Evolutionary conservation across 148 eudicot species (phyloP).

Genomic region (Vaccinium myrtillus): DNA sequence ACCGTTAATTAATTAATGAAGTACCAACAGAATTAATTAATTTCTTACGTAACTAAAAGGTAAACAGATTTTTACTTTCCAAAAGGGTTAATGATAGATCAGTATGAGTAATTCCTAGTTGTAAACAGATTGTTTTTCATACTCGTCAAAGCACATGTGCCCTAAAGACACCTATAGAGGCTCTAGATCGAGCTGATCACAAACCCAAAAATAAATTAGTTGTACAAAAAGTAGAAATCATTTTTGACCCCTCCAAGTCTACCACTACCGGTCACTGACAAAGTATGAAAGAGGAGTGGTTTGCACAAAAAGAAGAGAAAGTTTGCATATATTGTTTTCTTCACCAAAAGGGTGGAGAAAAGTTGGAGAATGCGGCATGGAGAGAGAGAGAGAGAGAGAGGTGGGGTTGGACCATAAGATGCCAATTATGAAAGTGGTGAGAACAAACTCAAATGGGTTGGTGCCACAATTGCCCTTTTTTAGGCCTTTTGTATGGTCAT

Average conservation of each 20-base stretch:
- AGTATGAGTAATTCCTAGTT: conserved; percentile 9
- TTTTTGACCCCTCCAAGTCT: conserved; percentile 17
- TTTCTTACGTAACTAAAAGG: too few species aligned
- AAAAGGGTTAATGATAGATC: background rate
- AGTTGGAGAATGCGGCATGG: background rate
- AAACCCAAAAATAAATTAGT: background rate
- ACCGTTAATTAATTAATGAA: background rate
- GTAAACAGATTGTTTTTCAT: background rate
- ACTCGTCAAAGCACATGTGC: conserved; percentile 2
- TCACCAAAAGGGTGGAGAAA: conserved; percentile 14
- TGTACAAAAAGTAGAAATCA: conserved; percentile 2
- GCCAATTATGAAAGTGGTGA: conserved; percentile 39
- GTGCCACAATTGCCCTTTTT: conserved; percentile 17
- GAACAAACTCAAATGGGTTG: conserved; percentile 37
- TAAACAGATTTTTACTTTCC: too few species aligned
- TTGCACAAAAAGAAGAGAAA: conserved; percentile 18
- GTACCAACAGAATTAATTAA: background rate
- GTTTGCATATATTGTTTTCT: conserved; percentile 16
- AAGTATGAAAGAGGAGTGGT: conserved; percentile 6
- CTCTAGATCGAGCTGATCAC: background rate
- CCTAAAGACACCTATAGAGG: background rate
- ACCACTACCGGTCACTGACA: conserved; percentile 8
- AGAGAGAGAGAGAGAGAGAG: conserved; percentile 6
- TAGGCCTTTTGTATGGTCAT: background rate
- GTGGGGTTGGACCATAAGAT: conserved; percentile 34